Evolutionary conservation across 1,284 basidiomycete genomes (phyloP).

Genomic region (Austroboletus novae-zelandiae): DNA sequence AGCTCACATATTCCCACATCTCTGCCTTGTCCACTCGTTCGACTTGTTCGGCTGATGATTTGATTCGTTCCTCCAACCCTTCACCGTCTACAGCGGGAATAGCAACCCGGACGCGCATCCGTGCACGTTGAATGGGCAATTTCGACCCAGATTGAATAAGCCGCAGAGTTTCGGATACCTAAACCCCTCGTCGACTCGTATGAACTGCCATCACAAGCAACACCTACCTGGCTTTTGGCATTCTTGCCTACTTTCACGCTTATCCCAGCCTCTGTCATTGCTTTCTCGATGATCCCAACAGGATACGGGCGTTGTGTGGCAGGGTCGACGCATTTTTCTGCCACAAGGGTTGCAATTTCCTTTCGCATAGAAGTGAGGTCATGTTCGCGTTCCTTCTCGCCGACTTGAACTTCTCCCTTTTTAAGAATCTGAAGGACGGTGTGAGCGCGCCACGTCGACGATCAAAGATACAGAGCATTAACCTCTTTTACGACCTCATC

Average conservation of each 20-base stretch:
- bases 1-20: slow-evolving; percentile 86
- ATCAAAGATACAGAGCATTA: slow-evolving; percentile 10
- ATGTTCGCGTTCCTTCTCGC: slow-evolving; percentile 94
- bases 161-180: slow-evolving; percentile 93
- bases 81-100: slow-evolving; percentile 78
- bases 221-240: slow-evolving; percentile 83
- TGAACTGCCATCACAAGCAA: background rate
- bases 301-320: slow-evolving; percentile 87
- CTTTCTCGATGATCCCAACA: slow-evolving; percentile 97
- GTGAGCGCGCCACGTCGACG: no score
- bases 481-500: slow-evolving; percentile 85
- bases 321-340: slow-evolving; percentile 95
- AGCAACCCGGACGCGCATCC: slow-evolving; percentile 88
- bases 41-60: slow-evolving; percentile 76
- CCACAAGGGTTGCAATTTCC: slow-evolving; percentile 93
- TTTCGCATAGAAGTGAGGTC: slow-evolving; percentile 82
- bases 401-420: slow-evolving; percentile 96
- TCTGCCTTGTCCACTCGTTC: slow-evolving; percentile 82
- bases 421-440: slow-evolving; percentile 71
- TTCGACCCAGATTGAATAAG: slow-evolving; percentile 76
- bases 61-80: slow-evolving; percentile 68
- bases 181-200: background rate
- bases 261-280: slow-evolving; percentile 93
- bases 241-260: slow-evolving; percentile 87
- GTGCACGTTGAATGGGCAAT: slow-evolving; percentile 87